Evolutionary conservation across 495 filamentous ascomycete genomes (phyloP), one percentile per base, ranked within the genome.

Genomic region (Penicillium verhagenii): DNA sequence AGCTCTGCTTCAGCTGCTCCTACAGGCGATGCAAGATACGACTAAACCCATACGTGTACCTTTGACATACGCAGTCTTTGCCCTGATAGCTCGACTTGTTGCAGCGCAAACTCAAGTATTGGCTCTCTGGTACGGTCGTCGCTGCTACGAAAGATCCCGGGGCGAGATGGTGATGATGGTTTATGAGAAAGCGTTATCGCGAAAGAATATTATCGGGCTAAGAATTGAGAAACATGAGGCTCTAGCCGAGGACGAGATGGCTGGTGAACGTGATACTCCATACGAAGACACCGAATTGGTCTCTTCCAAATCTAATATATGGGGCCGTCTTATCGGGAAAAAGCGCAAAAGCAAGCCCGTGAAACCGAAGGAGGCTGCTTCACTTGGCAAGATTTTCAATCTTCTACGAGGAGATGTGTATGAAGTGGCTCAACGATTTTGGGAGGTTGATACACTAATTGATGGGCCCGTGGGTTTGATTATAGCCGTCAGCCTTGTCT

Each of bases 91-190:
- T 5, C 78, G 87, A 11, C 67, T 92, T 3, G 70, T 88, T 25
- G 77, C 76, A 31, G 72, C 78, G 1, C 90, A 95, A 50, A 83
- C 82, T 0, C 80, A 78, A 9, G 84, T 92, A 0, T 80, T 93
- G 54, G 82, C 67, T 44, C 69, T 91, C 0, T 93, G 90, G 89
- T 91, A 84, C 60, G 79, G 81, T 48, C 79, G 90, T 45, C 80
- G 90, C 47, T 79, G 79, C 52, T 95, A 93, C 59, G 90, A 95
- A 61, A 75, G 90, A 46, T 88, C 87, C 5, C 74, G 90, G 39
- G 90, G 90, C 8, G 90, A 92, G 64, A 85, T 93, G 84, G 86
- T 95, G 46, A 93, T 89, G 50, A 92, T 91, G 82, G 75, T 94
- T 23, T 92, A 92, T 52, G 89, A 91, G 64, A 95, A 95, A 70